Evolutionary conservation across 192 early-diverging fungal genomes (phyloP), one percentile per base, ranked within the genome.

Genomic region (Funneliformis mosseae): DNA sequence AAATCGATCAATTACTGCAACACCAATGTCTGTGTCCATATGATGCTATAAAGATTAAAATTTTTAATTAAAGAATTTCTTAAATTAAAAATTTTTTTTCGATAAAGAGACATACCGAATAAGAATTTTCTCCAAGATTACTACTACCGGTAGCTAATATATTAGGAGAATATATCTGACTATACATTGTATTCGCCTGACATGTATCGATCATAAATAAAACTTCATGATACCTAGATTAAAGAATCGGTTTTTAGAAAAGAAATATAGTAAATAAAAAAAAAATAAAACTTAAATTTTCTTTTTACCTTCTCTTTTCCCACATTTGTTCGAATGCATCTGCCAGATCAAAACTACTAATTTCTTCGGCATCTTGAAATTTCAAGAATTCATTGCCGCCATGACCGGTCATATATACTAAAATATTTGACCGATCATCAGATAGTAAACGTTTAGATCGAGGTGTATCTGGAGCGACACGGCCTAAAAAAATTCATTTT

Each of bases 171-270:
- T 96, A 92, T 68, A 99, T 94, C 81, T 94, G 92, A 82, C 90
- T 91, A 77, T 94, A 99, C 95, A 99, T 96, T 10, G 97, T 96
- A 78, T 96, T 97, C 8, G 98, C 98, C 85, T 99, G 98, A 78
- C 98, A 99, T 1, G 98, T 99, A 82, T 99, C 98, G 69, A 97
- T 95, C 89, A 99, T 94, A 84, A 99, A 98, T 78, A 99, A 89
- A n/a, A 99, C 93, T 88, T 99, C 98, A 83, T 97, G 92, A 85
- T 99, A 99, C 82, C 81, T 83, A 74, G 8, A 27, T 28, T 27
- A 74, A 5, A 14, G 8, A 61, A n/a, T 45, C 33, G 28, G 1
- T 5, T 21, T 50, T 74, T 45, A 74, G 27, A 27, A 23, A 55
- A 25, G 50, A 25, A 74, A 61, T 33, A 33, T 33, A 33, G 33